Evolutionary conservation across 1,284 basidiomycete species (phyloP), one percentile per base, ranked within the genome.

Genomic region (Phenoliferia sp.): DNA sequence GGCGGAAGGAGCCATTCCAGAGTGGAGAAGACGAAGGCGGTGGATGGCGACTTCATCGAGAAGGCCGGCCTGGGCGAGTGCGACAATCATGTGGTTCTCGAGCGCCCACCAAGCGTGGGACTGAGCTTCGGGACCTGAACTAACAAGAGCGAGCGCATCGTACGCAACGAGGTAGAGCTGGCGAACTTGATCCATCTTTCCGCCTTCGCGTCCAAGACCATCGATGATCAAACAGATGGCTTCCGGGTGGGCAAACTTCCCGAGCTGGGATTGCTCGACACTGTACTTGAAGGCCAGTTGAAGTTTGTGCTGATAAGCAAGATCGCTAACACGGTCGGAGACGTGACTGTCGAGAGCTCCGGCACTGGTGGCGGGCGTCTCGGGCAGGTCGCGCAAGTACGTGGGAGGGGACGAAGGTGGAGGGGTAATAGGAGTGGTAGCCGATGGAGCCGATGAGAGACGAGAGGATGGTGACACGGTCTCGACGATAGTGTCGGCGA

Each of bases 1-100:
- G 2, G 93, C 88, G 0, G 86, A 87, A 3, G 93, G 94, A 1
- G 86, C 83, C n/a, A 86, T 84, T 0, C 90, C 90, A 26, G 88
- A 84, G 62, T 88, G 84, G 22, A 94, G 81, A 59, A 97, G 87
- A 55, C 90, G 85, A n/a, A 81, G 78, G 29, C 92, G 86, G 78
- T 96, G 90, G 31, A 88, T 81, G 75, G 90, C 89, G 1, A 92
- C 92, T 31, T 86, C 83, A 62, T 91, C 87, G 65, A 91, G 80
- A 65, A 90, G 85, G 1, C 91, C 92, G 3, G 87, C 84, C 74
- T 93, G 89, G 0, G 90, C 91, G 36, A 88, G 82, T 0, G 88
- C 90, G 65, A 91, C 85, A 68, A 96, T 84, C 92, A 96, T 96
- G 67, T 85, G 83, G 79, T 94, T 88, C 79, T 97, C 94, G 62